These are phyloP conservation scores for Fusarium kyushuense DNA, from an alignment of 2,329 filamentous ascomycete genomes.

Conservation along the genomic window DNA sequence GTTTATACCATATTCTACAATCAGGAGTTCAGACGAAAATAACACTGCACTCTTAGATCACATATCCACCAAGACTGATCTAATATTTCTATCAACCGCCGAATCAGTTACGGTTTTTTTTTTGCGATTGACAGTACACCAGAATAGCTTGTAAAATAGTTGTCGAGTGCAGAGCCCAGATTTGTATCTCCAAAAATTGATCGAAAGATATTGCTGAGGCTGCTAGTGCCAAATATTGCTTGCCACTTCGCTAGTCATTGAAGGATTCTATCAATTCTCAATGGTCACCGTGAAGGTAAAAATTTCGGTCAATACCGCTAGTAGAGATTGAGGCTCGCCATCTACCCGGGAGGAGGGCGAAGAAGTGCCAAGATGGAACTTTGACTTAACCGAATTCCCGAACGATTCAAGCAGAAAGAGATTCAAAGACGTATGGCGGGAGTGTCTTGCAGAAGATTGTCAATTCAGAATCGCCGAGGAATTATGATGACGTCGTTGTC, in stretches of 20 bases:
- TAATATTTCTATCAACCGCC: too few relatives aligned
- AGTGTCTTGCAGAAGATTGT: conserved; percentile 11
- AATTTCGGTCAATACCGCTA: conserved; percentile 12
- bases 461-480: conserved; percentile 19
- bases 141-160: conserved; percentile 7
- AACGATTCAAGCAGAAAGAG: conserved; percentile 17
- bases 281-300: conserved; percentile 21
- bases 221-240: conserved; percentile 6
- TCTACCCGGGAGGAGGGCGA: conserved; percentile 20
- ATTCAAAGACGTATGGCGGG: conserved; percentile 24
- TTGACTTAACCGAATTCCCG: conserved; percentile 1
- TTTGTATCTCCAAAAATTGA: neutral
- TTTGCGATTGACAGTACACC: neutral
- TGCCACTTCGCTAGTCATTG: conserved; percentile 15
- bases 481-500: conserved; percentile 30
- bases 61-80: too few relatives aligned
- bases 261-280: conserved; percentile 5
- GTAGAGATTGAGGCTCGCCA: conserved; percentile 8
- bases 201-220: conserved; percentile 13
- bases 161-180: neutral
- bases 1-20: neutral
- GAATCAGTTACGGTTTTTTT: too few relatives aligned
- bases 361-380: neutral
- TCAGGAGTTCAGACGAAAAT: neutral
- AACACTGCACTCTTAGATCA: too few relatives aligned